Conservation (phyloP, 805 yeast genomes). For the Yueomyces sp. region DNA sequence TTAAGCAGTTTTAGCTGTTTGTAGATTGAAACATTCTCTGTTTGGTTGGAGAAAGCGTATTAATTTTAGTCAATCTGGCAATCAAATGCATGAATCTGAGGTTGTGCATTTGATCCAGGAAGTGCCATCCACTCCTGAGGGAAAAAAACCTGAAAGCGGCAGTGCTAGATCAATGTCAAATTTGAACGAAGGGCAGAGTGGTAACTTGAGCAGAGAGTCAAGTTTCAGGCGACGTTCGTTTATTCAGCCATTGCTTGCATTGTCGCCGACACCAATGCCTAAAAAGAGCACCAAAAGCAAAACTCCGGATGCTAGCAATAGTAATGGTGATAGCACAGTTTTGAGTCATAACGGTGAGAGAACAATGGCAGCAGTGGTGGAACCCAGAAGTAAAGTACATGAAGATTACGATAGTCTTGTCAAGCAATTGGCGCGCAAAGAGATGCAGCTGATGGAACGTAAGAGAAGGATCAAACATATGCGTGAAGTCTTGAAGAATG, state of each 20-base stretch:
- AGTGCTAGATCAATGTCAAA: no score
- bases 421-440: not conserved
- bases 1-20: no score
- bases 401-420: not conserved
- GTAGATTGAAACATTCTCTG: no score
- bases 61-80: no score
- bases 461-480: not conserved
- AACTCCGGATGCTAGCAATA: no score
- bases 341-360: slow-evolving; percentile 39
- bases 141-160: no score
- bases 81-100: no score
- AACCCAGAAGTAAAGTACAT: slow-evolving; percentile 4
- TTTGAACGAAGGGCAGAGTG: no score
- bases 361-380: slow-evolving; percentile 3
- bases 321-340: slow-evolving; percentile 28
- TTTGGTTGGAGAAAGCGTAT: no score
- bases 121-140: no score
- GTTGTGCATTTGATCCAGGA: no score
- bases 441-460: not conserved
- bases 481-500: not conserved
- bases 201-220: not conserved
- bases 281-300: not conserved
- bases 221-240: not conserved
- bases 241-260: not conserved
- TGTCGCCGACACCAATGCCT: not conserved